Evolutionary conservation across 768 basidiomycete species (phyloP).

Genomic region (Boletus reticuloceps): DNA sequence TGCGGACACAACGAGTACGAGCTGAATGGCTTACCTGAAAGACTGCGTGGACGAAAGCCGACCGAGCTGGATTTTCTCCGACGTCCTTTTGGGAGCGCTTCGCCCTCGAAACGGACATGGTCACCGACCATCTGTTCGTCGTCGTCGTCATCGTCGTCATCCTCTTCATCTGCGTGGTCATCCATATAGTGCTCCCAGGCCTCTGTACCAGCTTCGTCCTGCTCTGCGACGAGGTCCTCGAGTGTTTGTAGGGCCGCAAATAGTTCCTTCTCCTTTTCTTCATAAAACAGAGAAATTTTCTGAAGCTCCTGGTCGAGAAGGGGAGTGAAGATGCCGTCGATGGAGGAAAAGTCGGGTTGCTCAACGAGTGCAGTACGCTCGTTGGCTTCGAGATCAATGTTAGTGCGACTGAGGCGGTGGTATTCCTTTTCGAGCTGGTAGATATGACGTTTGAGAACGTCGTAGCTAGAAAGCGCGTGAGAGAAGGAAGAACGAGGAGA

Average conservation of each 20-base stretch:
- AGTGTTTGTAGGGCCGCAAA: constrained; percentile 55
- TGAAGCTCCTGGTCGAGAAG: constrained; percentile 78
- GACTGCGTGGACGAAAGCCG: constrained; percentile 23
- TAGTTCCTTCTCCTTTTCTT: constrained; percentile 70
- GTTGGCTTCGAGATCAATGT: constrained; percentile 62
- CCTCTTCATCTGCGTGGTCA: constrained; percentile 45
- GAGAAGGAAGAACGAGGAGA: neutral
- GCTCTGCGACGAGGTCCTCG: constrained; percentile 53
- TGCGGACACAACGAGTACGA: neutral
- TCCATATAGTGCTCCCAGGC: constrained; percentile 52
- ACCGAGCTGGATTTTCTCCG: constrained; percentile 36
- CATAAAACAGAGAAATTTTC: constrained; percentile 82
- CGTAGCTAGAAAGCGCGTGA: constrained; percentile 54
- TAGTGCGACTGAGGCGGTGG: constrained; percentile 39
- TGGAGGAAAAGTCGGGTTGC: constrained; percentile 33
- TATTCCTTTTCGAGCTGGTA: constrained; percentile 85
- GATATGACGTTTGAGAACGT: constrained; percentile 77
- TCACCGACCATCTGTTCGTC: constrained; percentile 23
- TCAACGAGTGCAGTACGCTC: constrained; percentile 58
- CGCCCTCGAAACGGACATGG: constrained; percentile 27
- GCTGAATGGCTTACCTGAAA: constrained; percentile 14
- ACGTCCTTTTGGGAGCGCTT: constrained; percentile 26
- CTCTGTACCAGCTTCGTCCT: constrained; percentile 58
- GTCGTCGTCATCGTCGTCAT: constrained; percentile 49
- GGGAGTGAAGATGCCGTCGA: constrained; percentile 64